Base-by-base conservation (phyloP, 176 grass and related monocot species). In the Saccharum officinarum region DNA sequence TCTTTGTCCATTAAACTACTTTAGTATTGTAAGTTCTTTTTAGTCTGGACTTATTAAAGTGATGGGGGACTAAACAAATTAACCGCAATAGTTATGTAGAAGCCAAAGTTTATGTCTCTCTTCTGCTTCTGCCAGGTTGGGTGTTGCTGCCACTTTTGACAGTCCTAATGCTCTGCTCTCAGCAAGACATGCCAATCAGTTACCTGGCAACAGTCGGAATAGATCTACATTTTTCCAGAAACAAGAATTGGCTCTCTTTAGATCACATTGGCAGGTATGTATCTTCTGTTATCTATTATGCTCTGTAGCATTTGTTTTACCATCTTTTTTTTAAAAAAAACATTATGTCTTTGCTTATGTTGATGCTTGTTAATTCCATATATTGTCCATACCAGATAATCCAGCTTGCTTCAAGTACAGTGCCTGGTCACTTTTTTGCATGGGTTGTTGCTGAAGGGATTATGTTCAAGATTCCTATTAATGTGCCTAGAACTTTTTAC, bases 251-350 rank as follows among this genome's bases (percentile, higher is more conserved):
- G 88, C 89, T 72, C 96, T 98, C 78, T 80, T 92, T 80, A 92
- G 83, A 91, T 91, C 96, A 78, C 93, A 98, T 78, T 98, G 93
- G 96, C 93, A 98, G 90, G 96, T 73, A 95, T 81, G 69, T 69
- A 64, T 69, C 50, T 64, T 80, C 67, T 50, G 2, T 37, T 73
- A 68, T 52, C 26, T 69, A 69, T 55, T 60, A 15, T 83, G 30
- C 30, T 76, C 28, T 83, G 31, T 62, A 75, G 17, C 63, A 75
- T 40, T 73, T 57, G 10, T 80, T 22, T 80, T 62, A 42, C 40
- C 23, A 50, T 75, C 23, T 31, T 76, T 67, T 3, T 42, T 67
- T 79, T 17, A 5, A 47, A 49, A 41, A 41, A 38, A 57, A 59
- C 44, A 44, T 75, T 75, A 47, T 67, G 11, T 38, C 59, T 65